Evolutionary conservation across 225 moss, liverwort and hornwort genomes (phyloP), one percentile per base, ranked within the genome.

Genomic region (Marchantia paleacea): DNA sequence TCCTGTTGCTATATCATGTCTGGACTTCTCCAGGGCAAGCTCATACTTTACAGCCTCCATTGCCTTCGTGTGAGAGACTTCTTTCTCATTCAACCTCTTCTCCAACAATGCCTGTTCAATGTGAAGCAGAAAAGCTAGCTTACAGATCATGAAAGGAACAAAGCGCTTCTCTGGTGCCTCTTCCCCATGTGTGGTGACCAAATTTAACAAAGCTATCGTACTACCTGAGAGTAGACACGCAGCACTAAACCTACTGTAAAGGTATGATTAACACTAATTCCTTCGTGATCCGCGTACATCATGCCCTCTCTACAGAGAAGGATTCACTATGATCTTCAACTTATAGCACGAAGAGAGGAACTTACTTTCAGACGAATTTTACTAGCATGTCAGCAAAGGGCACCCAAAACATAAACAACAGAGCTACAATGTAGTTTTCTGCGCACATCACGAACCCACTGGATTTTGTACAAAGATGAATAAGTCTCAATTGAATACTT

Each of bases 21-120:
- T 66, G 7, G 80, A 77, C 72, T 69, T 77, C 65, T 81, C 80
- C 19, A 62, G 20, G 24, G 25, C 69, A 55, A 83, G 80, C 47
- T 83, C 49, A 52, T 26, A 63, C 66, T 73, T 72, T 4, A 80
- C 52, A 78, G 80, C 31, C 28, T 73, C 78, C 70, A 81, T 25
- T 81, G 54, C 71, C 83, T 79, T 61, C 55, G 39, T 48, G 61
- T 57, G 76, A 20, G 26, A 30, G 39, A 55, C 50, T 51, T 81
- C 81, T 70, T 75, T 73, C 48, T 81, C 75, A 12, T 57, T 39
- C 49, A 86, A 28, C 52, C 50, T 79, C 78, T 66, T 63, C 75
- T 83, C 81, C 81, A 83, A 81, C 18, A 52, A 14, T 22, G 69
- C 78, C 86, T 86, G 70, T 68, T 52, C 69, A 8, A 81, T 20